These are phyloP conservation scores for Solanum infundibuliforme DNA, from an alignment of 257 asterid species.

Conservation along the genomic window DNA sequence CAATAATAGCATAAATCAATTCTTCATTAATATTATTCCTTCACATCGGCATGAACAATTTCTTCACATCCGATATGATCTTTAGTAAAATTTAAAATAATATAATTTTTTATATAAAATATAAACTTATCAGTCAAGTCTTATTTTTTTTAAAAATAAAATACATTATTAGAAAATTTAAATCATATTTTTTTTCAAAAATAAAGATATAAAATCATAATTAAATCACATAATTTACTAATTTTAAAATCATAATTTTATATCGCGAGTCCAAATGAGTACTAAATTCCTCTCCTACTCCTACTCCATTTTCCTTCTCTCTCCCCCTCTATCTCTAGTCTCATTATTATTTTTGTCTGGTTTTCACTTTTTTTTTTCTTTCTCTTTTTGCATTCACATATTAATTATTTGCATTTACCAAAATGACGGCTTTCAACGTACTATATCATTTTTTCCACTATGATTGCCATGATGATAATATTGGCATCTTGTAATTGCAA, in stretches of 20 bases:
- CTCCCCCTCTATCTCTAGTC: neutral
- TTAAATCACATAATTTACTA: too few species aligned
- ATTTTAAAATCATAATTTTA: too few species aligned
- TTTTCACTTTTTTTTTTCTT: neutral
- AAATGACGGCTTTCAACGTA: slow-evolving; percentile 43
- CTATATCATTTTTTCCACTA: slow-evolving; percentile 8
- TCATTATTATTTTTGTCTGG: neutral
- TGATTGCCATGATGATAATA: slow-evolving; percentile 22
- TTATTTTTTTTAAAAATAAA: too few species aligned
- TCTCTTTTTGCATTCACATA: neutral
- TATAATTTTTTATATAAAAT: too few species aligned
- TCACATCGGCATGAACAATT: neutral
- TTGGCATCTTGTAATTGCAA: slow-evolving; percentile 16
- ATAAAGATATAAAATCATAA: too few species aligned
- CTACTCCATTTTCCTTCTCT: neutral
- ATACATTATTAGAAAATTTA: too few species aligned
- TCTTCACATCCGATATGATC: neutral
- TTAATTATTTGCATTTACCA: slow-evolving; percentile 12
- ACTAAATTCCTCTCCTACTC: neutral
- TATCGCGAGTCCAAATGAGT: too few species aligned
- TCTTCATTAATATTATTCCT: too few species aligned
- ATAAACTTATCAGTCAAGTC: too few species aligned
- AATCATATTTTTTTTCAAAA: too few species aligned
- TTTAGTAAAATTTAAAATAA: too few species aligned
- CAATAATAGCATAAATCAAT: neutral